These are phyloP conservation scores for Hamamelis virginiana DNA, from an alignment of 164 flowering plant species.

Conservation along the genomic window DNA sequence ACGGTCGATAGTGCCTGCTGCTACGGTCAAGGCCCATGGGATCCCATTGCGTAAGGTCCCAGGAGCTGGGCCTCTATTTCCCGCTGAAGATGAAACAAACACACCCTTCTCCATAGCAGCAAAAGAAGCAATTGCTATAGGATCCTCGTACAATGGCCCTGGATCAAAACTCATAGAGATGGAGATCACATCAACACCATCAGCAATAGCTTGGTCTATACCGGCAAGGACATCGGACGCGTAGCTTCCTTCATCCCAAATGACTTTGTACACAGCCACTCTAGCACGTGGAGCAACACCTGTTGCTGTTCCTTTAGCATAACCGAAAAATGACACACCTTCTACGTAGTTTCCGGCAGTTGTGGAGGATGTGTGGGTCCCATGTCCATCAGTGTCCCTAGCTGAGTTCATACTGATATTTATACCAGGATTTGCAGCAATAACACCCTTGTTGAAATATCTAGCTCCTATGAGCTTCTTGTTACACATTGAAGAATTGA, in stretches of 20 bases:
- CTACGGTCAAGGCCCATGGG: constrained; percentile 52
- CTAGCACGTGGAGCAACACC: constrained; percentile 60
- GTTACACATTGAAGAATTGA: constrained; percentile 58
- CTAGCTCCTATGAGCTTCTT: constrained; percentile 66
- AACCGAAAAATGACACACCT: constrained; percentile 44
- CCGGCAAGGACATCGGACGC: constrained; percentile 56
- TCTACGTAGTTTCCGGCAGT: constrained; percentile 52
- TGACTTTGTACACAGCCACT: constrained; percentile 60
- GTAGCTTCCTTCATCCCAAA: constrained; percentile 26
- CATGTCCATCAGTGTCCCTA: constrained; percentile 59
- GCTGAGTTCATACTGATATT: constrained; percentile 38
- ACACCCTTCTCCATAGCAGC: constrained; percentile 58
- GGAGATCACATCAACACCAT: constrained; percentile 71
- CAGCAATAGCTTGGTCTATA: constrained; percentile 55
- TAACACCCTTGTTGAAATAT: constrained; percentile 51
- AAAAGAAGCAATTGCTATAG: constrained; percentile 52
- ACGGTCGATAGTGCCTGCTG: constrained; percentile 45
- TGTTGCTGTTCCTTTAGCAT: constrained; percentile 51
- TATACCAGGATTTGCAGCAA: constrained; percentile 24
- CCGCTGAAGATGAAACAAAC: constrained; percentile 44
- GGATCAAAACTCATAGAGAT: constrained; percentile 44
- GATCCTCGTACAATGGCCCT: constrained; percentile 36
- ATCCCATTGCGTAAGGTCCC: constrained; percentile 33
- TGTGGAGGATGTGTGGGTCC: constrained; percentile 63
- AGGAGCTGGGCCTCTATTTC: constrained; percentile 30